phyloP scores from a whole-genome alignment of 306 rosid genomes.

The Amphicarpaea edgeworthii region DNA sequence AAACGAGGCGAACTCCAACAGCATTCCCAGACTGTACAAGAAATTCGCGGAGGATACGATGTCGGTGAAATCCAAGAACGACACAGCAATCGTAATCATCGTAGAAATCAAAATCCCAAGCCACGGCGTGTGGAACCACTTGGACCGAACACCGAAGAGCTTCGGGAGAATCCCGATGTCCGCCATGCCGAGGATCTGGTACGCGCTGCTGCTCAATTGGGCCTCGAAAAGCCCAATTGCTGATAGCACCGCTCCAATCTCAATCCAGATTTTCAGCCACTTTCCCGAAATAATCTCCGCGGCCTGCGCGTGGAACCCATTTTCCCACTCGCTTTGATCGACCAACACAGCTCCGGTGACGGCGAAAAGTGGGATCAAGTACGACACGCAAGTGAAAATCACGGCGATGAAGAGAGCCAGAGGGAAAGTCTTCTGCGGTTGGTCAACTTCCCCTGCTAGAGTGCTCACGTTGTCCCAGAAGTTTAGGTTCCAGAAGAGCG shows the following conservation, averaged over 20 bases:
- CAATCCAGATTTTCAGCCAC: slow-evolving; percentile 58
- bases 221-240: slow-evolving; percentile 71
- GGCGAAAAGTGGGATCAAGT: slow-evolving; percentile 50
- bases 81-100: slow-evolving; percentile 47
- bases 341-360: slow-evolving; percentile 47
- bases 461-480: slow-evolving; percentile 57
- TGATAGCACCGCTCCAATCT: slow-evolving; percentile 66
- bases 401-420: slow-evolving; percentile 44
- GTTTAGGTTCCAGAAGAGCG: slow-evolving; percentile 52
- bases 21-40: slow-evolving; percentile 68
- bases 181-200: slow-evolving; percentile 72
- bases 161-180: slow-evolving; percentile 64
- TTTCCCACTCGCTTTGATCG: slow-evolving; percentile 49
- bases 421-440: slow-evolving; percentile 49
- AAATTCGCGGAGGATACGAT: slow-evolving; percentile 56
- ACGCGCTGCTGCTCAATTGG: slow-evolving; percentile 69
- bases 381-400: slow-evolving; percentile 53
- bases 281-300: slow-evolving; percentile 69
- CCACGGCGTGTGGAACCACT: slow-evolving; percentile 70
- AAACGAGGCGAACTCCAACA: slow-evolving; percentile 67
- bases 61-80: slow-evolving; percentile 53
- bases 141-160: slow-evolving; percentile 49
- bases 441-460: slow-evolving; percentile 51
- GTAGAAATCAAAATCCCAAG: slow-evolving; percentile 63
- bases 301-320: slow-evolving; percentile 58